Base-by-base conservation (phyloP, 805 yeast genomes). In the Lachancea lanzarotensis region DNA sequence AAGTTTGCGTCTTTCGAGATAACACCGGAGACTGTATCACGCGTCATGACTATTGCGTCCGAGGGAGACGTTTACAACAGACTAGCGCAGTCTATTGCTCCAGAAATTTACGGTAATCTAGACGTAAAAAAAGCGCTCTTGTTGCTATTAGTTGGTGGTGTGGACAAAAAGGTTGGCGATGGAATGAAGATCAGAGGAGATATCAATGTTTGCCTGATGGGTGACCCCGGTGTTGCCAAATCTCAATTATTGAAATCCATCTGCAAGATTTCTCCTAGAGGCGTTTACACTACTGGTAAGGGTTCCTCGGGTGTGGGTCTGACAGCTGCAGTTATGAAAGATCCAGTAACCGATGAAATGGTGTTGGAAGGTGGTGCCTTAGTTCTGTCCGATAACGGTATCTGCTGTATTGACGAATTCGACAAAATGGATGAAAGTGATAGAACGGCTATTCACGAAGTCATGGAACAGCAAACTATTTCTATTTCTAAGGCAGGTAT, bases 191-290 rank as follows among this genome's bases (percentile, higher is more conserved):
- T 93, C 58, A 82, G 99, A 72, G 98, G 98, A 58, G 98, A 93
- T 63, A 86, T 93, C 55, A 93, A 93, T 60, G 78, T 93, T 45
- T 84, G 97, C 69, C 74, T 93, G 42, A 91, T 93, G 97, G 98
- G 98, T 56, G 98, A 93, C 62, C 98, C 98, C 35, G 98, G 98
- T 73, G 98, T 93, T 44, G 98, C 98, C 59, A 93, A 93, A 68
- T 93, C 98, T 2, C 98, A 93, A 74, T 72, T 93, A 59, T 73
- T 93, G 52, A 93, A 93, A 63, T 84, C 95, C 29, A 87, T 93
- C 52, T 76, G 88, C 48, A 88, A 90, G 57, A 84, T 93, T 44
- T 93, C 98, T 3, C 98, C 98, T 26, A 76, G 98, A 60, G 95
- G 96, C 41, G 95, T 93, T 26, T 93, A 93, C 66, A 93, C 98